phyloP scores from a whole-genome alignment of 441 rosid species.

The Adansonia grandidieri region DNA sequence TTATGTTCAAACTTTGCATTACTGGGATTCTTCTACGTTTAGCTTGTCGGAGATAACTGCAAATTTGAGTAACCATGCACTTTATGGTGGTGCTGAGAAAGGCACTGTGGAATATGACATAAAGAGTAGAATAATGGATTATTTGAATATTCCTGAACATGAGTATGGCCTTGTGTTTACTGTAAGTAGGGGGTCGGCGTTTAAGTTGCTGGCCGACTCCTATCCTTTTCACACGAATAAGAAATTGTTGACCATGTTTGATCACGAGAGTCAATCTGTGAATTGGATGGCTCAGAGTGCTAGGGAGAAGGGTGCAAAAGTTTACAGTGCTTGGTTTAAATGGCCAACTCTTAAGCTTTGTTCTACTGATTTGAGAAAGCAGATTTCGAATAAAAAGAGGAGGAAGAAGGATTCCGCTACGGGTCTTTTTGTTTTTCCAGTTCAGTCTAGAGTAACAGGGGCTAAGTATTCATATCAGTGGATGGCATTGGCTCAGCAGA shows the following conservation, averaged over 20 bases:
- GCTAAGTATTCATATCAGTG: slow-evolving; percentile 95
- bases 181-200: slow-evolving; percentile 95
- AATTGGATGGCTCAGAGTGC: slow-evolving; percentile 98
- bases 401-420: slow-evolving; percentile 91
- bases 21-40: slow-evolving; percentile 95
- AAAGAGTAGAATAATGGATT: slow-evolving; percentile 88
- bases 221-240: slow-evolving; percentile 90
- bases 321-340: slow-evolving; percentile 86
- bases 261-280: slow-evolving; percentile 92
- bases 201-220: slow-evolving; percentile 81
- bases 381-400: slow-evolving; percentile 74
- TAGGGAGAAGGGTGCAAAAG: slow-evolving; percentile 87
- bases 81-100: slow-evolving; percentile 90
- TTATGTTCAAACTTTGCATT: slow-evolving; percentile 78
- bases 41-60: slow-evolving; percentile 96
- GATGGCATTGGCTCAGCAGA: slow-evolving; percentile 99
- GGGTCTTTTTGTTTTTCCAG: slow-evolving; percentile 94
- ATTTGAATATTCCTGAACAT: slow-evolving; percentile 92
- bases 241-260: slow-evolving; percentile 91
- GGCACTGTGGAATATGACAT: slow-evolving; percentile 91
- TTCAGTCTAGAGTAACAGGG: slow-evolving; percentile 95
- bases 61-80: slow-evolving; percentile 93
- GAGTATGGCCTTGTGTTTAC: slow-evolving; percentile 98
- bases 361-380: slow-evolving; percentile 91
- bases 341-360: slow-evolving; percentile 97